These are phyloP conservation scores for Vitellaria paradoxa DNA, from an alignment of 179 eudicot species.

Conservation along the genomic window DNA sequence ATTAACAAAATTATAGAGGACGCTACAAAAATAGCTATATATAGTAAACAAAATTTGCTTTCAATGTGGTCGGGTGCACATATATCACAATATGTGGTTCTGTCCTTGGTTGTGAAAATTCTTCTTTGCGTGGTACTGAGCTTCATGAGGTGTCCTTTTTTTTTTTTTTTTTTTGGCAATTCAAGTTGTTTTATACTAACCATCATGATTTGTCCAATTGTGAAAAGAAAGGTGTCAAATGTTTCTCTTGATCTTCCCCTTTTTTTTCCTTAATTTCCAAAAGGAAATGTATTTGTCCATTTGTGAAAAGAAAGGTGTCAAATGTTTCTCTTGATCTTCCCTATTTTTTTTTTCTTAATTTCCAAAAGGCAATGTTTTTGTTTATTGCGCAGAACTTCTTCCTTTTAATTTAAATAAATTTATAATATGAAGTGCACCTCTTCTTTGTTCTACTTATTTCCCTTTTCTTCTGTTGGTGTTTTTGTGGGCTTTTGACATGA, in stretches of 20 bases:
- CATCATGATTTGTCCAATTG: background rate
- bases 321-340: background rate
- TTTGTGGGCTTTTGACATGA: background rate
- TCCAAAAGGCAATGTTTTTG: background rate
- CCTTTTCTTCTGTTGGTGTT: too few relatives aligned
- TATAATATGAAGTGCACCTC: background rate
- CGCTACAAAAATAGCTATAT: too few relatives aligned
- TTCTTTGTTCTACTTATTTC: background rate
- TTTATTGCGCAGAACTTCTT: background rate
- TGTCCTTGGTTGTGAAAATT: too few relatives aligned
- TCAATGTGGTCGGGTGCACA: too few relatives aligned
- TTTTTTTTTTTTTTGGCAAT: background rate
- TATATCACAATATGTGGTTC: too few relatives aligned
- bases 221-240: background rate
- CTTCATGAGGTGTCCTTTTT: too few relatives aligned
- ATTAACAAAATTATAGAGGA: too few relatives aligned
- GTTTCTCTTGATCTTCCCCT: background rate
- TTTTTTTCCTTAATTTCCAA: background rate
- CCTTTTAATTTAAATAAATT: background rate
- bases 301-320: background rate
- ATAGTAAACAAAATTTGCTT: too few relatives aligned
- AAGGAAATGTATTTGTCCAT: background rate
- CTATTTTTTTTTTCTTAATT: background rate
- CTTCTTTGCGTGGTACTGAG: too few relatives aligned
- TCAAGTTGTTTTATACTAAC: background rate